Base-by-base conservation (phyloP, 495 filamentous ascomycete species). In the Trichocladium uniseriatum region DNA sequence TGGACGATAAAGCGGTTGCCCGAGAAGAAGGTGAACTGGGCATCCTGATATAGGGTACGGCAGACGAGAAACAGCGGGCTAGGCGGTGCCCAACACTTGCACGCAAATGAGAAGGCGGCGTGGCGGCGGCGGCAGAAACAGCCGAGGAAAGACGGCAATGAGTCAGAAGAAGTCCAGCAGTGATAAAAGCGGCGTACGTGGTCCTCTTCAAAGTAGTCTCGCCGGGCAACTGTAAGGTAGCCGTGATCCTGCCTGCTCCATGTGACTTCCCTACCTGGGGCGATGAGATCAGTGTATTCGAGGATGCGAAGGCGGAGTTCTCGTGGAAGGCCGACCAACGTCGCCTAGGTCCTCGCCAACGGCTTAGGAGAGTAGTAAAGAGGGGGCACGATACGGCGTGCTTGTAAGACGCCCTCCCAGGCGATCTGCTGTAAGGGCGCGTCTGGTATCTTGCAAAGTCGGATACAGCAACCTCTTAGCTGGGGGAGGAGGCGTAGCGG, bases 121-220 rank as follows among this genome's bases (percentile, higher is more conserved):
- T 54, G 52, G 14, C 43, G 52, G 13, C 45, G 46, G 38, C 51
- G 51, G 44, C 51, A 53, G 31, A 48, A 53, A 37, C 44, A 53
- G n/a, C 44, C 51, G 28, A 29, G 35, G 24, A 27, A 27, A 3
- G 24, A 27, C 24, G 24, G 24, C 4, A 27, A 4, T 27, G 24
- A 27, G 24, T 27, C 24, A 8, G 24, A 27, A 15, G 24, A 35
- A n/a, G 5, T 10, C 13, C 3, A 10, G 14, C 43, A 44, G 21
- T 10, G 6, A 9, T 4, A 19, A 22, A 42, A 32, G 21, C 1
- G 5, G 39, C 18, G 29, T 10, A 38, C 9, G 7, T 48, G 3
- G 21, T 11, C 14, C 6, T 38, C 44, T 13, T 2, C 15, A 5
- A 22, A 29, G 15, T 31, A 14, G 15, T 32, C 8, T n/a, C n/a